Conservation (phyloP, 768 basidiomycete genomes). For the Pisolithus marmoratus region DNA sequence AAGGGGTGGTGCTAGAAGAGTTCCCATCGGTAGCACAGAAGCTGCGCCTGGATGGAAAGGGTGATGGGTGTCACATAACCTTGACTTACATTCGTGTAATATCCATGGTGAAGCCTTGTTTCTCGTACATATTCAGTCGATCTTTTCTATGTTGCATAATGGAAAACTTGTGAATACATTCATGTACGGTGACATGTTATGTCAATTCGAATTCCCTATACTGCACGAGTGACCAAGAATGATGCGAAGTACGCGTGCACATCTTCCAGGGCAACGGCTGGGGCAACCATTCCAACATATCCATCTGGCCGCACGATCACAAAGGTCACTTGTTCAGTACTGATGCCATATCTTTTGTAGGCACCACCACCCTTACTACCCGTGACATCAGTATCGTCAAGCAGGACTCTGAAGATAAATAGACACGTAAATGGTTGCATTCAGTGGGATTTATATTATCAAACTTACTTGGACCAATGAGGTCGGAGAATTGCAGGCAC, state of each 20-base stretch:
- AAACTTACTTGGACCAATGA: constrained; percentile 40
- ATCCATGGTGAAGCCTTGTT: background rate
- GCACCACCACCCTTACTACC: constrained; percentile 26
- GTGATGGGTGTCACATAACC: constrained; percentile 21
- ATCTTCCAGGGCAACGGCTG: constrained; percentile 22
- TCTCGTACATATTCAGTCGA: background rate
- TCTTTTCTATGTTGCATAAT: too few relatives aligned
- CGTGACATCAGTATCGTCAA: constrained; percentile 32
- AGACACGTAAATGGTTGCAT: background rate
- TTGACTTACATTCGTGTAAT: background rate
- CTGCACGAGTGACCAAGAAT: constrained; percentile 32
- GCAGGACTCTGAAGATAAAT: constrained; percentile 23
- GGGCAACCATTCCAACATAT: constrained; percentile 33
- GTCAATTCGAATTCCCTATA: too few relatives aligned
- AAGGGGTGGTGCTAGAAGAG: constrained; percentile 55
- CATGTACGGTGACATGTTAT: too few relatives aligned
- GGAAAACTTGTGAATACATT: too few relatives aligned
- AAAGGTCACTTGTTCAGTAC: constrained; percentile 21
- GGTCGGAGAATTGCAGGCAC: constrained; percentile 31
- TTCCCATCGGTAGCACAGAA: constrained; percentile 61
- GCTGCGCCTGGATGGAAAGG: constrained; percentile 54
- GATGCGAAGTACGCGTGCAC: constrained; percentile 44
- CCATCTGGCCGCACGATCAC: constrained; percentile 38
- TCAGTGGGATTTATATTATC: background rate
- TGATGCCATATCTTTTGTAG: constrained; percentile 32